Percentiles rank a stretch among this genome's conserved stretches.
phyloP scores from a whole-genome alignment of 2,329 filamentous ascomycete genomes.

The Sclerotinia nivalis region DNA sequence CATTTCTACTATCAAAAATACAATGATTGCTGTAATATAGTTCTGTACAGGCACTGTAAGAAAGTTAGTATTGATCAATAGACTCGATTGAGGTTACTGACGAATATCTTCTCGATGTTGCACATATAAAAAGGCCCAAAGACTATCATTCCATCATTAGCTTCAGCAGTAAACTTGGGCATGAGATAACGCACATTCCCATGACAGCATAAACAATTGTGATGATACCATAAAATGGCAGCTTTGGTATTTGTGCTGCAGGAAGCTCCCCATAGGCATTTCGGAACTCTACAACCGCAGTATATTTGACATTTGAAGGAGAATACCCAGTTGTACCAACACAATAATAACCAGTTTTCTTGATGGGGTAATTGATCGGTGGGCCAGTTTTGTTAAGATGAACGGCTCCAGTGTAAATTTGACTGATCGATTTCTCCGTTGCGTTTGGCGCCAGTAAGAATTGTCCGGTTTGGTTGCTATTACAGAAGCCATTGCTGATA shows the following conservation, averaged over 20 bases:
- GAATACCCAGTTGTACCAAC: constrained; percentile 75
- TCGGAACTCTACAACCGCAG: constrained; percentile 83
- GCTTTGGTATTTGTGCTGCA: constrained; percentile 91
- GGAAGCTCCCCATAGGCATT: constrained; percentile 96
- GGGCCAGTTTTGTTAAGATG: constrained; percentile 71
- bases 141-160: constrained; percentile 48
- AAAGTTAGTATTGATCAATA: constrained; percentile 40
- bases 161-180: constrained; percentile 16
- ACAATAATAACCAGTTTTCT: constrained; percentile 95
- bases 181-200: constrained; percentile 55
- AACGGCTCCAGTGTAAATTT: constrained; percentile 78
- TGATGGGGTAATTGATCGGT: constrained; percentile 78
- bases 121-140: constrained; percentile 94
- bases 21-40: constrained; percentile 95
- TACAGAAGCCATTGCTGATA: constrained; percentile 71
- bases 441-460: constrained; percentile 82
- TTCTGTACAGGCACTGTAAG: constrained; percentile 88
- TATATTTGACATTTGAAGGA: constrained; percentile 63
- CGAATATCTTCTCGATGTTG: constrained; percentile 90
- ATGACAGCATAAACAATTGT: constrained; percentile 92
- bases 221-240: constrained; percentile 94
- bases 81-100: constrained; percentile 46
- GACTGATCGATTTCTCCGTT: constrained; percentile 65
- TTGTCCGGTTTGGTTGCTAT: constrained; percentile 73
- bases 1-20: constrained; percentile 94